These are phyloP conservation scores for Neurospora terricola DNA, from an alignment of 495 filamentous ascomycete species.

Conservation along the genomic window DNA sequence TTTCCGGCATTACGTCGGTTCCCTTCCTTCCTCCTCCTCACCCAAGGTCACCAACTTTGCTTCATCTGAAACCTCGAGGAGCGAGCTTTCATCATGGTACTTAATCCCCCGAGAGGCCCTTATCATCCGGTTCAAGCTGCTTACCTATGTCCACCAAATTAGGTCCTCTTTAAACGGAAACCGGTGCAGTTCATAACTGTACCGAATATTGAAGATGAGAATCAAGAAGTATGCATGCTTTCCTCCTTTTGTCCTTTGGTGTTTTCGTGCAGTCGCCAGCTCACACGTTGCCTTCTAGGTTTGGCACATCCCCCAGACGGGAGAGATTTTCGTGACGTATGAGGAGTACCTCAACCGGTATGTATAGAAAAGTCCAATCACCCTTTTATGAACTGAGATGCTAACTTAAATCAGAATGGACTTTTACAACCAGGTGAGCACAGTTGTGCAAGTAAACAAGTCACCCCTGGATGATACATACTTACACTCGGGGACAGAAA, in stretches of 20 bases:
- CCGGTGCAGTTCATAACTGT: conserved; percentile 73
- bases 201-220: conserved; percentile 68
- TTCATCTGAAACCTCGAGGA: background rate
- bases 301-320: conserved; percentile 83
- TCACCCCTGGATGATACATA: conserved; percentile 2
- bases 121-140: conserved; percentile 1
- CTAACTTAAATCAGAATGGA: conserved; percentile 63
- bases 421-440: conserved; percentile 76
- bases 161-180: conserved; percentile 96
- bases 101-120: background rate
- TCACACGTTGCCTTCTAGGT: conserved; percentile 45
- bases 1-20: background rate
- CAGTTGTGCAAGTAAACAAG: background rate
- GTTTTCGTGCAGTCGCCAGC: conserved; percentile 4
- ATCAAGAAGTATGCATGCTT: conserved; percentile 53
- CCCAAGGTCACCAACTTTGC: background rate
- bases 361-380: conserved; percentile 14
- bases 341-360: conserved; percentile 78
- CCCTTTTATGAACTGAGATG: background rate
- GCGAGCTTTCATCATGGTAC: conserved; percentile 18
- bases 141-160: conserved; percentile 4
- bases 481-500: conserved; percentile 37
- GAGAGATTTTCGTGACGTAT: conserved; percentile 82
- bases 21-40: background rate
- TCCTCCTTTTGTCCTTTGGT: background rate